Evolutionary conservation across 1,139 yeast species (phyloP).

Genomic region (Candida albicans): DNA sequence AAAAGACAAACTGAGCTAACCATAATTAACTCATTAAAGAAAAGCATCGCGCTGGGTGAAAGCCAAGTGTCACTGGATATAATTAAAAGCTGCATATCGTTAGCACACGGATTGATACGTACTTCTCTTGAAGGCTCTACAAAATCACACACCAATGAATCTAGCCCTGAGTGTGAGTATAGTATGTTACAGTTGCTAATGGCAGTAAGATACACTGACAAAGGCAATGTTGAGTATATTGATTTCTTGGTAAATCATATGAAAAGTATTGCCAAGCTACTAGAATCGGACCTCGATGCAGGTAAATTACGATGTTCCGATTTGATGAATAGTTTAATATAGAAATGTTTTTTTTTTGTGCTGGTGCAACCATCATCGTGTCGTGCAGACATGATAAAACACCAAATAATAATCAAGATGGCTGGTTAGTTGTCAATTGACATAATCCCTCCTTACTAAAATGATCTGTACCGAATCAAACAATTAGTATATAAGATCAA

Average conservation of each 20-base stretch:
- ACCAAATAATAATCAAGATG: not conserved
- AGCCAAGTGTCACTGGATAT: slow-evolving; percentile 5
- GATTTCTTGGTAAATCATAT: too few relatives aligned
- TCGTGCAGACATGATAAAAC: not conserved
- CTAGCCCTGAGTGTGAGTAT: too few relatives aligned
- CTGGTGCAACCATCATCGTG: not conserved
- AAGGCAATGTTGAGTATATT: too few relatives aligned
- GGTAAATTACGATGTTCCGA: slow-evolving; percentile 6
- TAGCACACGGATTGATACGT: slow-evolving; percentile 11
- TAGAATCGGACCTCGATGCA: not conserved
- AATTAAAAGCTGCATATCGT: slow-evolving; percentile 14
- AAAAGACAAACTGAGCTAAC: slow-evolving; percentile 34
- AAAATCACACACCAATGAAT: too few relatives aligned
- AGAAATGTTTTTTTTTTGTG: not conserved
- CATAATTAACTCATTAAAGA: slow-evolving; percentile 22
- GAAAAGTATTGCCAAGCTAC: too few relatives aligned
- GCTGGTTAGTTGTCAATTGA: slow-evolving; percentile 2
- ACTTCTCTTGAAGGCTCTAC: too few relatives aligned
- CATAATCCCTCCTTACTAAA: not conserved
- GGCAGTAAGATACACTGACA: too few relatives aligned
- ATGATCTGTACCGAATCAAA: too few relatives aligned
- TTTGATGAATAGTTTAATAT: slow-evolving; percentile 8
- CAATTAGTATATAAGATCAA: not conserved
- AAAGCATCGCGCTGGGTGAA: slow-evolving; percentile 2
- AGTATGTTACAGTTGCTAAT: too few relatives aligned